Percentiles rank a stretch among this genome's conserved stretches.
phyloP scores from a whole-genome alignment of 805 yeast species.

The Candida coquimbonensis region DNA sequence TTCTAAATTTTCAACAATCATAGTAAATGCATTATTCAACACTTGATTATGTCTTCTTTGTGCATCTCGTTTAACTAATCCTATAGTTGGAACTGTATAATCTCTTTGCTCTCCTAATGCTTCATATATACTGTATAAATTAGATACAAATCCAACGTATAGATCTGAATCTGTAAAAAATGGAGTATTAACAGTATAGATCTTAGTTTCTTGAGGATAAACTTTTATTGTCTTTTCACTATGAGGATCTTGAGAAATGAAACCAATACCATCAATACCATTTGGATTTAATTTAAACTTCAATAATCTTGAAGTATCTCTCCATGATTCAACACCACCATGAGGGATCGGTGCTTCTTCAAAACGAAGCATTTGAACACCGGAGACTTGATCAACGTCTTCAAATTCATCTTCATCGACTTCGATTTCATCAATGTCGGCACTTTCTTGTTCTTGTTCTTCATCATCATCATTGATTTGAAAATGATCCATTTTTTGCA shows the following conservation, averaged over 20 bases:
- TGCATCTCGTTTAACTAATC: constrained; percentile 28
- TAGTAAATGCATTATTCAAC: constrained; percentile 29
- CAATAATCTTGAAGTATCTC: constrained; percentile 28
- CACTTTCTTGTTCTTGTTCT: constrained; percentile 10
- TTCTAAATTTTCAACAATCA: constrained; percentile 29
- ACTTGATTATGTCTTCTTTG: constrained; percentile 29
- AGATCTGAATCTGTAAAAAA: constrained; percentile 33
- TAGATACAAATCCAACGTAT: constrained; percentile 41
- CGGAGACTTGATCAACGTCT: constrained; percentile 22
- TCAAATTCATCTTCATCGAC: constrained; percentile 18
- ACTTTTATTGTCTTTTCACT: constrained; percentile 21
- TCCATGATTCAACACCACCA: constrained; percentile 27
- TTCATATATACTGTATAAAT: constrained; percentile 47
- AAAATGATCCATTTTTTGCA: constrained; percentile 2
- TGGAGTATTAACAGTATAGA: constrained; percentile 35
- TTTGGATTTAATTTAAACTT: constrained; percentile 42
- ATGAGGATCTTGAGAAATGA: constrained; percentile 25
- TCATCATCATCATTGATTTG: constrained; percentile 7
- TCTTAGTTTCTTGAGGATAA: constrained; percentile 34
- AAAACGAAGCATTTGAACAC: constrained; percentile 25
- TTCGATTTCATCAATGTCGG: constrained; percentile 3
- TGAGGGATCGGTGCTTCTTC: constrained; percentile 30
- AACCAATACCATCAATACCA: constrained; percentile 34
- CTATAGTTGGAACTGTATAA: constrained; percentile 35
- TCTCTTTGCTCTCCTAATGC: constrained; percentile 36